A percentile compares a stretch with the other conserved stretches of the same genome.
These are phyloP conservation scores for Prunus fruticosa DNA, from an alignment of 306 rosid species.

Conservation along the genomic window DNA sequence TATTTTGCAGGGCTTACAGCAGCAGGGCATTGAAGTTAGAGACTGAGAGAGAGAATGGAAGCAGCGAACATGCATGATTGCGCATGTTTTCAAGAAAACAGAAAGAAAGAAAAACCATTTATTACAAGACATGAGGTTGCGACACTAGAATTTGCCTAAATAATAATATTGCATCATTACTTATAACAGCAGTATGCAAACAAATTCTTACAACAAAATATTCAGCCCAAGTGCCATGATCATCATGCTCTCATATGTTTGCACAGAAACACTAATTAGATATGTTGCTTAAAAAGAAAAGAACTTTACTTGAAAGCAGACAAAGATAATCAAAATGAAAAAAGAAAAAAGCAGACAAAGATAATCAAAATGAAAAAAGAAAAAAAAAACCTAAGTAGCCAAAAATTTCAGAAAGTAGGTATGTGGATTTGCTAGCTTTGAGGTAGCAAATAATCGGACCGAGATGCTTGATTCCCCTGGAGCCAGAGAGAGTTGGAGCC, in stretches of 20 bases:
- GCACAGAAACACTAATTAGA: neutral
- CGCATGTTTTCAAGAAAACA: constrained; percentile 10
- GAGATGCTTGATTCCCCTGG: constrained; percentile 92
- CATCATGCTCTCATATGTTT: neutral
- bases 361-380: neutral
- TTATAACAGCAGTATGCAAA: neutral
- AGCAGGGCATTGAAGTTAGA: neutral
- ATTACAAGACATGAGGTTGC: neutral
- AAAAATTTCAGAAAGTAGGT: constrained; percentile 17
- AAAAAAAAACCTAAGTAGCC: constrained; percentile 2
- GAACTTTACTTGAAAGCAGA: neutral
- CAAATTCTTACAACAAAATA: constrained; percentile 11
- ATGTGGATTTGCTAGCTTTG: constrained; percentile 32
- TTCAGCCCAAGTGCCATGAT: neutral
- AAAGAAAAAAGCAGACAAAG: neutral
- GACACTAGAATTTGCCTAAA: too few relatives aligned
- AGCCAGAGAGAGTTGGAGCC: constrained; percentile 36
- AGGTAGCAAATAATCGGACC: constrained; percentile 84
- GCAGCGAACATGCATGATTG: constrained; percentile 4
- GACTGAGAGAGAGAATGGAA: neutral
- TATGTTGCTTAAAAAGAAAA: neutral
- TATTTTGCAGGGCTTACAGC: neutral
- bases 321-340: constrained; percentile 2
- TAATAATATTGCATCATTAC: neutral
- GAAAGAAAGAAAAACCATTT: neutral